Conservation (phyloP, 148 eudicot genomes). For the Rhododendron mucronatum region DNA sequence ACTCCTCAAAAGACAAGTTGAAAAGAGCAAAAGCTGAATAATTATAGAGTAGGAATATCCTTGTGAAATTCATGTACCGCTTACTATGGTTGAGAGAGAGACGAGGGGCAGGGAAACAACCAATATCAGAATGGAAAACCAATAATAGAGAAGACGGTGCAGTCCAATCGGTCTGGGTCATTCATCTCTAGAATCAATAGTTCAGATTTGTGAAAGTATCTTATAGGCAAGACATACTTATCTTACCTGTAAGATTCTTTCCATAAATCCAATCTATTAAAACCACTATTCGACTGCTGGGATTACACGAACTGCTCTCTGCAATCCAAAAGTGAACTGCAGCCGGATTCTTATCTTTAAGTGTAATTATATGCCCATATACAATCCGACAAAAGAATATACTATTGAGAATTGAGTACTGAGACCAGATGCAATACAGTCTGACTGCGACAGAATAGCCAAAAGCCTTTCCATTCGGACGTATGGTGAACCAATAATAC, state of each 20-base stretch:
- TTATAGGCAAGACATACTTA: no score
- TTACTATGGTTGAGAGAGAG: not conserved
- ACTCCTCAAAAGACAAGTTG: not conserved
- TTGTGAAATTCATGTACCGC: not conserved
- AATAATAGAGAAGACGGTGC: no score
- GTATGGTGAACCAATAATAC: not conserved
- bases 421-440: not conserved
- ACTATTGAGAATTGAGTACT: not conserved
- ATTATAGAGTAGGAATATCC: not conserved
- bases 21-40: not conserved
- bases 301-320: no score
- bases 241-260: no score
- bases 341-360: not conserved
- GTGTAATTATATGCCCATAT: not conserved
- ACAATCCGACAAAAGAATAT: not conserved
- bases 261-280: no score
- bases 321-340: no score
- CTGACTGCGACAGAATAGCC: not conserved
- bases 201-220: no score
- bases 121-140: no score
- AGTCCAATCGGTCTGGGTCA: no score
- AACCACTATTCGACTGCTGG: not conserved
- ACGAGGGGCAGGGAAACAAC: no score
- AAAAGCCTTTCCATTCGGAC: not conserved
- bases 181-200: no score